Evolutionary conservation across 2,329 filamentous ascomycete genomes (phyloP).

Genomic region (Trichoderma endophyticum): DNA sequence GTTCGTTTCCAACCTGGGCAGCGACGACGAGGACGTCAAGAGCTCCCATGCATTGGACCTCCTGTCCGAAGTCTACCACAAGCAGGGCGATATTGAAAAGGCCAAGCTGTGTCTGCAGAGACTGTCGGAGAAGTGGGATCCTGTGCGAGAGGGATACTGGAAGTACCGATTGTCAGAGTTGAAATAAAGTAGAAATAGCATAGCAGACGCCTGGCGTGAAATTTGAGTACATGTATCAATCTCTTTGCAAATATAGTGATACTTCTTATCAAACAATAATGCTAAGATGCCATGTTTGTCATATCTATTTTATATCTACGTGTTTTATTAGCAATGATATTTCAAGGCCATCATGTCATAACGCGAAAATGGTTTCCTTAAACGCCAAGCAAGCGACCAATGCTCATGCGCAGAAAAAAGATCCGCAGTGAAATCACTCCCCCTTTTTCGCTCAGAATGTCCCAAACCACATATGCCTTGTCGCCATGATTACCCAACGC

Average conservation of each 20-base stretch:
- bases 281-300: background rate
- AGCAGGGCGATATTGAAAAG: conserved; percentile 54
- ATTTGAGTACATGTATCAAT: background rate
- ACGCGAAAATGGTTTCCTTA: background rate
- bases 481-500: background rate
- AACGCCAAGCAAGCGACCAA: conserved; percentile 11
- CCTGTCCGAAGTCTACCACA: conserved; percentile 64
- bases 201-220: background rate
- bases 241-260: background rate
- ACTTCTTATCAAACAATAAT: background rate
- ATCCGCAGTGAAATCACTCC: background rate
- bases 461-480: background rate
- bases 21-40: conserved; percentile 49
- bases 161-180: conserved; percentile 50
- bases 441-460: background rate
- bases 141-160: conserved; percentile 90
- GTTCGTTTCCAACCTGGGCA: conserved; percentile 49
- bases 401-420: conserved; percentile 4
- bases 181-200: background rate
- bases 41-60: conserved; percentile 69
- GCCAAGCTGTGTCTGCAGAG: conserved; percentile 69
- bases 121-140: conserved; percentile 83
- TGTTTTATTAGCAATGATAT: background rate
- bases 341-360: background rate
- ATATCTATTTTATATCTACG: background rate